A percentile compares a stretch with the other conserved stretches of the same genome.
Evolutionary conservation across 2,329 filamentous ascomycete species (phyloP).

Genomic region (Monosporascus sp.): DNA sequence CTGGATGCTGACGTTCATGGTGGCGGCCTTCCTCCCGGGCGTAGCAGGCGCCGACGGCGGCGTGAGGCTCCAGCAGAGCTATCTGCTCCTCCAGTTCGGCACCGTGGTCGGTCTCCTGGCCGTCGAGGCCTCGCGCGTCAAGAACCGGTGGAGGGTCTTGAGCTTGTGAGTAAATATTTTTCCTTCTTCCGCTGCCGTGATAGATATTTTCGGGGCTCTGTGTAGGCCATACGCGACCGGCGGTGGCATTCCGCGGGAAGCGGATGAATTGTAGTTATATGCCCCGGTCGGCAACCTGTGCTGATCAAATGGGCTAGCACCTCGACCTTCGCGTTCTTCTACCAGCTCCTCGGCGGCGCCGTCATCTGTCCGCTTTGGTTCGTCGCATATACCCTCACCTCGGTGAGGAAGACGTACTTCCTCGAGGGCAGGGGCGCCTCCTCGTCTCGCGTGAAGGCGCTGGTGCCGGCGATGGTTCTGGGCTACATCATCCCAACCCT

Average conservation of each 20-base stretch:
- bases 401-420: neutral
- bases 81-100: conserved; percentile 4
- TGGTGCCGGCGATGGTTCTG: conserved; percentile 1
- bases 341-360: conserved; percentile 3
- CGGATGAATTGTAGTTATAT: neutral
- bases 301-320: neutral
- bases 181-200: too few species aligned
- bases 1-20: neutral
- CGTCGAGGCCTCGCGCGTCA: conserved; percentile 1
- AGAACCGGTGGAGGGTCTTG: neutral
- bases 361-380: conserved; percentile 3
- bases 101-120: conserved; percentile 1
- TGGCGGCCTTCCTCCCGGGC: neutral
- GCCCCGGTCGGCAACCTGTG: neutral
- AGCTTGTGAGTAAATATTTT: conserved; percentile 1
- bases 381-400: neutral
- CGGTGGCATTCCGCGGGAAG: too few species aligned
- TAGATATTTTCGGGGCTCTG: too few species aligned
- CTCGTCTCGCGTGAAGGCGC: neutral
- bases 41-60: neutral
- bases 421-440: neutral
- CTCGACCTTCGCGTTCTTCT: conserved; percentile 1
- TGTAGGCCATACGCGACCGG: too few species aligned
- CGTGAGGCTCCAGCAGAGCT: conserved; percentile 3
- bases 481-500: conserved; percentile 3